Conservation (phyloP, 1,139 yeast genomes). For the Lodderomyces parapsilosis region DNA sequence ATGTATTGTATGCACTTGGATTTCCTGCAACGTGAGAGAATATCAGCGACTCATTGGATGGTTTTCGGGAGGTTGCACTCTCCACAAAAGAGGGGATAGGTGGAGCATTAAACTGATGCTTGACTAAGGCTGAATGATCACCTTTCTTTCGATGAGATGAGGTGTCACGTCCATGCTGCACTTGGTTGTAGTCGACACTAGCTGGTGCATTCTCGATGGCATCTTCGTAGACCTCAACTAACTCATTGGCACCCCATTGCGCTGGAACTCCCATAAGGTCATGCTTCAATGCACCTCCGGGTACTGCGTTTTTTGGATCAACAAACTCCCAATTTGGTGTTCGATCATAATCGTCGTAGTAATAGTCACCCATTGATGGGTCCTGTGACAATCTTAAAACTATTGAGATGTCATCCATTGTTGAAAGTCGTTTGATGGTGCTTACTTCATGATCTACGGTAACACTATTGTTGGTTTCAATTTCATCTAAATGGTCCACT, state of each 20-base stretch:
- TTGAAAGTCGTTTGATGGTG: constrained; percentile 10
- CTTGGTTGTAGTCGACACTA: background rate
- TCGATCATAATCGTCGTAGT: constrained; percentile 12
- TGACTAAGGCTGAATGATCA: too few species aligned
- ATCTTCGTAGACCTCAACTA: background rate
- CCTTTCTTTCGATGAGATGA: too few species aligned
- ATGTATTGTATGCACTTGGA: background rate
- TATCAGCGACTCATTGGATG: constrained; percentile 8
- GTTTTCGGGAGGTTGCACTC: constrained; percentile 1
- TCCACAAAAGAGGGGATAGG: background rate
- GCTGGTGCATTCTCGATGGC: background rate
- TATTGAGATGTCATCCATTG: constrained; percentile 10
- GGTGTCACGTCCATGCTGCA: background rate
- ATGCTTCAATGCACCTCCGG: constrained; percentile 7
- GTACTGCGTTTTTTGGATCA: constrained; percentile 14
- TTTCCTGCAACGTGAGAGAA: constrained; percentile 3
- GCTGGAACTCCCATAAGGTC: constrained; percentile 1
- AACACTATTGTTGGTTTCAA: background rate
- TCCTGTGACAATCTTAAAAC: background rate
- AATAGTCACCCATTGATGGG: background rate
- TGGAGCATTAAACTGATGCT: too few species aligned
- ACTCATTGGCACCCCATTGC: background rate
- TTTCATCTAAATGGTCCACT: background rate
- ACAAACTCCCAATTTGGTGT: constrained; percentile 32
- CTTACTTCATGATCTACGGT: background rate